Percentiles rank a stretch among this genome's conserved stretches.
These are phyloP conservation scores for Suillus hirtellus DNA, from an alignment of 768 basidiomycete species.

Conservation along the genomic window DNA sequence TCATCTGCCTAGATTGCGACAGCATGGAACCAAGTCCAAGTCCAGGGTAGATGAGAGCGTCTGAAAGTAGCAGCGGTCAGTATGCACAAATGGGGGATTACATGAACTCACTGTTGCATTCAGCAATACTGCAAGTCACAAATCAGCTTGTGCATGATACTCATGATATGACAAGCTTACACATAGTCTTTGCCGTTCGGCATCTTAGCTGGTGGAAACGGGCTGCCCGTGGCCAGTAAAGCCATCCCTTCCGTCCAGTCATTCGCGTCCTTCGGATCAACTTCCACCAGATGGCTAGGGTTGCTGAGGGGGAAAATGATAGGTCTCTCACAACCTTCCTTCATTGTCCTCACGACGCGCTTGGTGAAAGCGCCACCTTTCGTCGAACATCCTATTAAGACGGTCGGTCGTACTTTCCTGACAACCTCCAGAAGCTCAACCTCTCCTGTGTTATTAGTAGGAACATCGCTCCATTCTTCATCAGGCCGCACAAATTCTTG, in stretches of 20 bases:
- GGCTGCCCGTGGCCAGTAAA: conserved; percentile 81
- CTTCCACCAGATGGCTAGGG: conserved; percentile 76
- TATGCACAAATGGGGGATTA: background rate
- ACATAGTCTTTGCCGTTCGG: conserved; percentile 64
- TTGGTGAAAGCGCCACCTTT: conserved; percentile 75
- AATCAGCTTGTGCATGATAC: conserved; percentile 10
- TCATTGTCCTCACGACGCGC: conserved; percentile 70
- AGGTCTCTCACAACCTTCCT: conserved; percentile 65
- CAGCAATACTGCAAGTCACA: conserved; percentile 54
- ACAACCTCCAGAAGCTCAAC: conserved; percentile 68
- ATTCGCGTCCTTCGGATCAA: conserved; percentile 66
- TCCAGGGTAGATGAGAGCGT: conserved; percentile 83
- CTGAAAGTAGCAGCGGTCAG: conserved; percentile 26
- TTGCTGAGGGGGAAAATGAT: conserved; percentile 87
- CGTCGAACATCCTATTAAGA: conserved; percentile 85
- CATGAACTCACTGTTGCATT: conserved; percentile 59
- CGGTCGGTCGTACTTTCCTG: conserved; percentile 71
- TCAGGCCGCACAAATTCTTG: conserved; percentile 58
- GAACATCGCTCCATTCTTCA: conserved; percentile 51
- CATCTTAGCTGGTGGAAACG: conserved; percentile 74
- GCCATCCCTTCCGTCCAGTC: conserved; percentile 82
- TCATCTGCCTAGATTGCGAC: conserved; percentile 59
- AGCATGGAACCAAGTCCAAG: conserved; percentile 82
- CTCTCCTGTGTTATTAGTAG: conserved; percentile 39
- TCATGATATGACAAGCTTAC: conserved; percentile 39